Evolutionary conservation across 208 protist species (phyloP).

Genomic region (Crithidia bombi): DNA sequence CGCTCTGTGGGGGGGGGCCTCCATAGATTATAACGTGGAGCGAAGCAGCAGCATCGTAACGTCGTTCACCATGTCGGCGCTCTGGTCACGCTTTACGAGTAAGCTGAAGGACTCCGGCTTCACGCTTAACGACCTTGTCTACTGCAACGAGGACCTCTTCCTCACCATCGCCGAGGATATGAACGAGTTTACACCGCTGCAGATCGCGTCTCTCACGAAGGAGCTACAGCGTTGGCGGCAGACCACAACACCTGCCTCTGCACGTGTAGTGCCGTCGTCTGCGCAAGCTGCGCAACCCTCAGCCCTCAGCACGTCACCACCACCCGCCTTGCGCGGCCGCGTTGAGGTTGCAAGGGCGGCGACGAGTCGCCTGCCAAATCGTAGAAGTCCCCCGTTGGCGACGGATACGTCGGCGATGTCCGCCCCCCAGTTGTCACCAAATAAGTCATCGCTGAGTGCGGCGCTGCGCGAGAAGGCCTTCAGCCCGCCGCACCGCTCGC

Average conservation of each 20-base stretch:
- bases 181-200: slow-evolving; percentile 53
- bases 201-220: slow-evolving; percentile 47
- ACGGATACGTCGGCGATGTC: neutral
- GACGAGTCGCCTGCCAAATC: neutral
- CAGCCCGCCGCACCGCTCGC: slow-evolving; percentile 26
- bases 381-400: slow-evolving; percentile 1
- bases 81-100: slow-evolving; percentile 56
- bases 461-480: slow-evolving; percentile 32
- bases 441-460: slow-evolving; percentile 21
- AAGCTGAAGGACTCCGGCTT: slow-evolving; percentile 62
- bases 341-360: neutral
- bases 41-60: neutral
- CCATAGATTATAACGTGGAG: slow-evolving; percentile 1
- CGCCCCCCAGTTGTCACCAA: slow-evolving; percentile 8
- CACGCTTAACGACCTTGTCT: slow-evolving; percentile 55
- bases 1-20: neutral
- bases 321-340: neutral
- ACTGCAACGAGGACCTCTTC: slow-evolving; percentile 73
- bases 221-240: slow-evolving; percentile 43
- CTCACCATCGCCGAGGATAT: slow-evolving; percentile 61
- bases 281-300: neutral
- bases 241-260: neutral
- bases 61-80: slow-evolving; percentile 48
- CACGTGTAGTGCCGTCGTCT: no score
- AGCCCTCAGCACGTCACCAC: slow-evolving; percentile 5